Percentiles rank a stretch among this genome's conserved stretches.
These are phyloP conservation scores for Monosporascus sp. DNA, from an alignment of 2,329 filamentous ascomycete species.

Conservation along the genomic window DNA sequence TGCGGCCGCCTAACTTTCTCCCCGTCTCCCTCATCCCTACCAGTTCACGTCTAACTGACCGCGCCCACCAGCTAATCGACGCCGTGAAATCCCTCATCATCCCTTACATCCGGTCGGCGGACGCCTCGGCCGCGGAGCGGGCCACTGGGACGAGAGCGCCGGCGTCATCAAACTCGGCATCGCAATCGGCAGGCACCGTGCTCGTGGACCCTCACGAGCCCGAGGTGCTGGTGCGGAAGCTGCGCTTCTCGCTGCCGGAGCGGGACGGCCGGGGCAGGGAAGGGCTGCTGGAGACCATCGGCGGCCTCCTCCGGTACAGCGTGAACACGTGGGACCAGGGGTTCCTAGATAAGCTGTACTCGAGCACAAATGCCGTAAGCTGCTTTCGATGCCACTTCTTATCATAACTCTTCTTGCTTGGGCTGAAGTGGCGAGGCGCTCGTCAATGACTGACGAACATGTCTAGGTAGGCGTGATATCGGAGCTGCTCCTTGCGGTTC, in stretches of 20 bases:
- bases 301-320: constrained; percentile 72
- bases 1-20: neutral
- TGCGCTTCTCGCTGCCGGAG: constrained; percentile 55
- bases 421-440: neutral
- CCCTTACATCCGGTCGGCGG: constrained; percentile 66
- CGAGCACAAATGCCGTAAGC: constrained; percentile 75
- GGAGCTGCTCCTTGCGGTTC: constrained; percentile 74
- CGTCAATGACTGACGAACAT: neutral
- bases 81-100: constrained; percentile 64
- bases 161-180: constrained; percentile 30
- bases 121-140: constrained; percentile 53
- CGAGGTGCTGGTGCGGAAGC: constrained; percentile 48
- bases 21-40: no score
- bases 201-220: constrained; percentile 61
- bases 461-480: constrained; percentile 71
- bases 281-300: constrained; percentile 67
- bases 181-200: constrained; percentile 36
- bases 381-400: no score
- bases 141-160: constrained; percentile 45
- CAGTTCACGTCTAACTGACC: constrained; percentile 3
- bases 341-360: constrained; percentile 92
- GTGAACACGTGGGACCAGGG: constrained; percentile 99
- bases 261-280: constrained; percentile 58
- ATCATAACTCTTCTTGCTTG: no score
- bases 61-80: constrained; percentile 54